Conservation (phyloP, 192 early-diverging fungal species). For the Podila minutissima region DNA sequence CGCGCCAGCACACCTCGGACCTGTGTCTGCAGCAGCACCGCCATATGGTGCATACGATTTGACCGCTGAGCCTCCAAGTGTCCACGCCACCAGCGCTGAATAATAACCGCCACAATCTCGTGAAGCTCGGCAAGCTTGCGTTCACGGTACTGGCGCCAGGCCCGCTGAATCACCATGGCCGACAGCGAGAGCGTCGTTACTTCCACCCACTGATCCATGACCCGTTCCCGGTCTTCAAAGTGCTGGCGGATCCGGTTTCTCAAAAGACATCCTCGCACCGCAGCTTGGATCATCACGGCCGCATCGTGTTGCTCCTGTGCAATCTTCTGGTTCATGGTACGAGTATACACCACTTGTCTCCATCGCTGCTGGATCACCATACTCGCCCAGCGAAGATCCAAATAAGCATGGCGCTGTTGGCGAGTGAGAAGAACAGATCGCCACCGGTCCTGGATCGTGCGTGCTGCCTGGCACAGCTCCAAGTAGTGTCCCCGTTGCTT, state of each 20-base stretch:
- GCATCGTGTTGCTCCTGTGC: constrained; percentile 13
- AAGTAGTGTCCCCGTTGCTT: constrained; percentile 18
- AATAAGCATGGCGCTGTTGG: constrained; percentile 15
- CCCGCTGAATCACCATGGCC: constrained; percentile 38
- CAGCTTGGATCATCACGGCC: constrained; percentile 32
- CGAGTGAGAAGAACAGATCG: constrained; percentile 13
- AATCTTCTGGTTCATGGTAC: not conserved
- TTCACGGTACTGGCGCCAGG: constrained; percentile 21
- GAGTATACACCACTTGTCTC: constrained; percentile 19
- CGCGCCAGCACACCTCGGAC: constrained; percentile 46
- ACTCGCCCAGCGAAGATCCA: constrained; percentile 27
- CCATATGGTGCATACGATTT: constrained; percentile 3
- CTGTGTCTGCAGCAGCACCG: constrained; percentile 31
- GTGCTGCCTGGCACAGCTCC: constrained; percentile 22
- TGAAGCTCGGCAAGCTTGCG: constrained; percentile 10
- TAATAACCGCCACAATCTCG: constrained; percentile 12
- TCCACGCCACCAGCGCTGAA: constrained; percentile 48
- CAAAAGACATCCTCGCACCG: constrained; percentile 30
- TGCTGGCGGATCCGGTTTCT: constrained; percentile 19
- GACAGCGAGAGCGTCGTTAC: constrained; percentile 17
- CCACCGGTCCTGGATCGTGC: constrained; percentile 28
- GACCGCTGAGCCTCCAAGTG: not conserved
- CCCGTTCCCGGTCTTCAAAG: constrained; percentile 26
- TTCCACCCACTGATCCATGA: constrained; percentile 28
- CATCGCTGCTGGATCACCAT: constrained; percentile 33